Evolutionary conservation across 1,284 basidiomycete genomes (phyloP).

Genomic region (Sanghuangporus weigelae): DNA sequence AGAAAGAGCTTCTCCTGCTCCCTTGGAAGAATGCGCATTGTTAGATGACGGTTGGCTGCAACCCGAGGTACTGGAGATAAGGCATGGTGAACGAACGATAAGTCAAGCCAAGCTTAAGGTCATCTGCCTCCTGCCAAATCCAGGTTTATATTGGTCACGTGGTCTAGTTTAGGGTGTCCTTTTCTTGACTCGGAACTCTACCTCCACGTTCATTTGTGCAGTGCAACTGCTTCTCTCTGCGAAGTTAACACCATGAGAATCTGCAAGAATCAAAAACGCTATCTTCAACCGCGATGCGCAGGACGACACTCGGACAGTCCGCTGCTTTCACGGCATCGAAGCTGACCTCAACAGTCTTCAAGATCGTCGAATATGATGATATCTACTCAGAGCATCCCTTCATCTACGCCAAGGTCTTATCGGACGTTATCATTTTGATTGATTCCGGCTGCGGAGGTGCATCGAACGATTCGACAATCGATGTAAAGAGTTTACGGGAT

Average conservation of each 20-base stretch:
- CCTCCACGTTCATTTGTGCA: not conserved
- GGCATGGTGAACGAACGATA: not conserved
- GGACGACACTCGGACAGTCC: not conserved
- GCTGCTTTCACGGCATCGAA: constrained; percentile 39
- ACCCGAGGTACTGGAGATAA: not conserved
- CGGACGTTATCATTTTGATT: constrained; percentile 39
- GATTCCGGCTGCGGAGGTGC: constrained; percentile 52
- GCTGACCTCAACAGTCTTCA: constrained; percentile 42
- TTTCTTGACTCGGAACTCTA: not conserved
- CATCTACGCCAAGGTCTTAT: constrained; percentile 46
- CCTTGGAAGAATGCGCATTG: constrained; percentile 33
- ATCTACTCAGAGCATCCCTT: constrained; percentile 46
- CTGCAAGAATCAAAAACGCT: not conserved
- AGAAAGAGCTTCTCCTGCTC: constrained; percentile 36
- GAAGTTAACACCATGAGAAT: not conserved
- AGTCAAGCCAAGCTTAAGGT: not conserved
- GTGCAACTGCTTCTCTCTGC: not conserved
- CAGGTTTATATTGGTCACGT: not conserved
- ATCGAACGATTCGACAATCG: constrained; percentile 34
- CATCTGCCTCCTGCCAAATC: not conserved
- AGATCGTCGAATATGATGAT: constrained; percentile 48
- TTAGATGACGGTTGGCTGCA: not conserved
- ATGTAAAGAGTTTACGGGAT: constrained; percentile 39
- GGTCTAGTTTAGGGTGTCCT: not conserved
- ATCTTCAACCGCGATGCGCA: not conserved